Base-by-base conservation (phyloP, 129 eudicot species). In the Centaurea solstitialis region DNA sequence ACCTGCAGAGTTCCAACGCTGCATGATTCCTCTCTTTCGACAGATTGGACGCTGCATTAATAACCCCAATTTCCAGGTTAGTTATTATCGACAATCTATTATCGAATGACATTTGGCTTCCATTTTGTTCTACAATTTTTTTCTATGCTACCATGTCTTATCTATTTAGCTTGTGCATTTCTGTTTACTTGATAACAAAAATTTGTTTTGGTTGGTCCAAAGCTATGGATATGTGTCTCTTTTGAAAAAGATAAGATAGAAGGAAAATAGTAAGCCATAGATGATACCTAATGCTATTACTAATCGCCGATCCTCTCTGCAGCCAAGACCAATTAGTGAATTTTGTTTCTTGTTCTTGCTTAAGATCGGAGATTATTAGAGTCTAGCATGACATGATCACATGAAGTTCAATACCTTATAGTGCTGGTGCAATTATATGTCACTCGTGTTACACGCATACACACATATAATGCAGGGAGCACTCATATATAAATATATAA, bases 31-130 rank as follows among this genome's bases (percentile, higher is more conserved):
- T 65, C 93, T 90, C 47, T 90, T 90, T 69, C 76, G 84, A 81
- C 88, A 79, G 78, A 70, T 90, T 75, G 89, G 87, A 9, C 83
- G 88, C 12, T 82, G 93, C 88, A 86, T 90, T 69, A 87, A 78
- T 67, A 87, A 91, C 87, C 86, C 89, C 4, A 88, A 90, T 85
- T 90, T 90, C 82, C 91, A 90, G 91, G 93, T 90, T 75, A 24
- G 86, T 73, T 80, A 68, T 30, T 53, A 30, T 37, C 5, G 17
- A 28, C 24, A 47, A 35, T 26, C 22, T 41, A 11, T 15, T 65
- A 10, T 23, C 41, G 41, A 26, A 13, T 43, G 50, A 8, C 15
- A 9, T 45, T 53, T 65, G 38, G 70, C 18, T 37, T 79, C 61
- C 22, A 3, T 74, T 68, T 47, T 79, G 76, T 22, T 61, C 61